Conservation (phyloP, 108 stramenopile species). For the Parietichytrium sp. region DNA sequence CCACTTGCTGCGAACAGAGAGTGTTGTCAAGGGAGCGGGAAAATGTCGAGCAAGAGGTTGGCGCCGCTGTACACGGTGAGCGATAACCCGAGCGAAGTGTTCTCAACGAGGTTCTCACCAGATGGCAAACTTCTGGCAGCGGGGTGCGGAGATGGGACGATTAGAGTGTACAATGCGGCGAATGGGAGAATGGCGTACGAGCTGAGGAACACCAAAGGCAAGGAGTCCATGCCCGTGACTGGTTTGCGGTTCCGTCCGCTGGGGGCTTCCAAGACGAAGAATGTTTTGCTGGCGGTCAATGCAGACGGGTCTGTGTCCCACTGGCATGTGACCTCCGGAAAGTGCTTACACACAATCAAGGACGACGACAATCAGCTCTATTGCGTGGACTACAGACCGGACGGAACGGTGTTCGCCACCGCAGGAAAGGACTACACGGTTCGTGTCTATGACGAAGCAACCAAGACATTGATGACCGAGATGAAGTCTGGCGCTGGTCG, state of each 20-base stretch:
- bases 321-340: slow-evolving; percentile 71
- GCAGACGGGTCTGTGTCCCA: slow-evolving; percentile 61
- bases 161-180: slow-evolving; percentile 60
- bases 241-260: slow-evolving; percentile 56
- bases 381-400: slow-evolving; percentile 58
- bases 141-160: slow-evolving; percentile 65
- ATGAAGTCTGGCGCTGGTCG: slow-evolving; percentile 23
- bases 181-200: slow-evolving; percentile 62
- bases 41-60: slow-evolving; percentile 46
- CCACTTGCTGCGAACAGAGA: too few species aligned
- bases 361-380: slow-evolving; percentile 62
- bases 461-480: slow-evolving; percentile 49
- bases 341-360: slow-evolving; percentile 58
- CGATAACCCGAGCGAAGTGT: slow-evolving; percentile 63
- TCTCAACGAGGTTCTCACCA: slow-evolving; percentile 56
- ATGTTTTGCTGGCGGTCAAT: slow-evolving; percentile 60
- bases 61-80: slow-evolving; percentile 58
- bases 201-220: slow-evolving; percentile 48
- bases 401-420: slow-evolving; percentile 54
- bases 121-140: slow-evolving; percentile 66
- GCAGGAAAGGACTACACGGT: slow-evolving; percentile 61
- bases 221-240: slow-evolving; percentile 49
- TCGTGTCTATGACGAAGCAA: slow-evolving; percentile 62
- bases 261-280: slow-evolving; percentile 54
- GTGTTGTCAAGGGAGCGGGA: too few species aligned